Evolutionary conservation across 352 stramenopile genomes (phyloP).

Genomic region (Phytophthora lateralis): DNA sequence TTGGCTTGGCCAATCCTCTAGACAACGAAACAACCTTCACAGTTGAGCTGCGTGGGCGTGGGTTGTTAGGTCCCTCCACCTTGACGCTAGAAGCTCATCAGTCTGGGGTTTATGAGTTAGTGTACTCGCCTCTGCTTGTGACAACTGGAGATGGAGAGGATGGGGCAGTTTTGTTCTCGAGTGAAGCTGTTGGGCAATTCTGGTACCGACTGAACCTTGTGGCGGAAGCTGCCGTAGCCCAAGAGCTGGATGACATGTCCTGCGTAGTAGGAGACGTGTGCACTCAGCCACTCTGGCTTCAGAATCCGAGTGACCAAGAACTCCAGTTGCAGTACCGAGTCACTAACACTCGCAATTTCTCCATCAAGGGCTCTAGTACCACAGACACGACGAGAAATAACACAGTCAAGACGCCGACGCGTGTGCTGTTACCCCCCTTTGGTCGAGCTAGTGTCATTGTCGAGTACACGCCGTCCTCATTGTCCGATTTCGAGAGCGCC

Average conservation of each 20-base stretch:
- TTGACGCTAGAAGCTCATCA: slow-evolving; percentile 80
- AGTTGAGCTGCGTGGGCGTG: slow-evolving; percentile 85
- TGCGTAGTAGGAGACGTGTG: slow-evolving; percentile 87
- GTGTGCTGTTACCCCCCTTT: slow-evolving; percentile 72
- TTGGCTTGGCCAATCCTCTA: slow-evolving; percentile 91
- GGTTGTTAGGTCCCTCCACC: slow-evolving; percentile 76
- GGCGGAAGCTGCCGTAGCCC: slow-evolving; percentile 55
- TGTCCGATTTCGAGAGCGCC: slow-evolving; percentile 79
- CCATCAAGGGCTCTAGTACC: slow-evolving; percentile 56
- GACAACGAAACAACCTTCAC: slow-evolving; percentile 84
- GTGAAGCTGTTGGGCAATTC: slow-evolving; percentile 92
- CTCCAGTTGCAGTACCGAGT: slow-evolving; percentile 76
- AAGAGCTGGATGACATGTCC: slow-evolving; percentile 73
- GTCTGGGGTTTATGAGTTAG: slow-evolving; percentile 88
- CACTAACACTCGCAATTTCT: slow-evolving; percentile 90
- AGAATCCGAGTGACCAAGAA: slow-evolving; percentile 89
- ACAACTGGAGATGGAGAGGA: slow-evolving; percentile 44
- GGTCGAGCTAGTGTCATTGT: slow-evolving; percentile 68
- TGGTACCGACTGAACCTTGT: slow-evolving; percentile 91
- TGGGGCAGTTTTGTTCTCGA: slow-evolving; percentile 90
- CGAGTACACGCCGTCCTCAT: slow-evolving; percentile 90
- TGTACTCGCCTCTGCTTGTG: slow-evolving; percentile 89
- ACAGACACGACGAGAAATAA: background rate
- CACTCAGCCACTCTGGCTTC: slow-evolving; percentile 76
- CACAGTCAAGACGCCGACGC: slow-evolving; percentile 4